These are phyloP conservation scores for Fusarium tanahbumbuense DNA, from an alignment of 2,329 filamentous ascomycete genomes.

Conservation along the genomic window DNA sequence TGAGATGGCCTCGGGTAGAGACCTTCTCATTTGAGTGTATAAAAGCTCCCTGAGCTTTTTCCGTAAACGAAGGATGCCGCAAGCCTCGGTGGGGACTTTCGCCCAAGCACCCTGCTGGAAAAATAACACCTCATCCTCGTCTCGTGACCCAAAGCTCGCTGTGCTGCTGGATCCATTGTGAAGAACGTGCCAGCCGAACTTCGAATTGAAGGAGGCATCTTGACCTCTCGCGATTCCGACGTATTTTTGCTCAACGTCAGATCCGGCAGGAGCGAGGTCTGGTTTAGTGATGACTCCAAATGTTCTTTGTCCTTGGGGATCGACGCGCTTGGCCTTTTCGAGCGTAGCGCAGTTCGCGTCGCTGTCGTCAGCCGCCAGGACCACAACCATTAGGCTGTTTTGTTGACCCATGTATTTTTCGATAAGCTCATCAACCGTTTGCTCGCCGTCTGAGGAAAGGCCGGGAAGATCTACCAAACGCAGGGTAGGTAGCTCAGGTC, in stretches of 20 bases:
- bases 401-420: not conserved
- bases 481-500: not conserved
- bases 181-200: not conserved
- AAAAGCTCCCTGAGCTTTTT: constrained; percentile 51
- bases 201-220: not conserved
- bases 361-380: not conserved
- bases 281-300: not conserved
- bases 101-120: not conserved
- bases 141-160: not conserved
- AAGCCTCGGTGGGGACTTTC: constrained; percentile 40
- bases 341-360: not conserved
- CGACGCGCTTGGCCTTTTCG: not conserved
- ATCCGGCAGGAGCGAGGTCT: not conserved
- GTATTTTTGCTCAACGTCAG: constrained; percentile 6
- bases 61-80: constrained; percentile 50
- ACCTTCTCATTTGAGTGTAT: constrained; percentile 47
- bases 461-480: not conserved
- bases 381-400: not conserved
- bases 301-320: not conserved
- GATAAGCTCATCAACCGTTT: not conserved
- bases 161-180: not conserved
- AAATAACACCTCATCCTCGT: not conserved
- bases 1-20: constrained; percentile 41
- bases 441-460: not conserved
- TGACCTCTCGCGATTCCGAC: not conserved